Conservation (phyloP, 2,329 filamentous ascomycete species). For the Sarocladiaceae sp. region DNA sequence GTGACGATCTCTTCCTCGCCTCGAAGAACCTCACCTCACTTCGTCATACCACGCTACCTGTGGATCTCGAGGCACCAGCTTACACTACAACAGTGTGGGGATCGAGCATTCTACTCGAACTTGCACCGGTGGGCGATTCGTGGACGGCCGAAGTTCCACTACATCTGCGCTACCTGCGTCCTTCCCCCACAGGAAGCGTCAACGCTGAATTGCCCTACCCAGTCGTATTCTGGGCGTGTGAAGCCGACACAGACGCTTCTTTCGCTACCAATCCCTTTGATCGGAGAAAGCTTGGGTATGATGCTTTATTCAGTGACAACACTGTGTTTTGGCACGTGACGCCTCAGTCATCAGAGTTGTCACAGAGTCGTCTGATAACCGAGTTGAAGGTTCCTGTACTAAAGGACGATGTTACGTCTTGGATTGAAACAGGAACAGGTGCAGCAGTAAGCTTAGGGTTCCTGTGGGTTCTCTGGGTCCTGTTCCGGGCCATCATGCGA, state of each 20-base stretch:
- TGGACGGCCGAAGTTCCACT: conserved; percentile 74
- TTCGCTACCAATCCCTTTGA: conserved; percentile 83
- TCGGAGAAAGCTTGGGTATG: conserved; percentile 77
- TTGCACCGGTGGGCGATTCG: conserved; percentile 47
- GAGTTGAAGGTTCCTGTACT: conserved; percentile 62
- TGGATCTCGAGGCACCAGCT: conserved; percentile 86
- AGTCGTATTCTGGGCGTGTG: conserved; percentile 86
- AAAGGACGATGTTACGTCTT: conserved; percentile 43
- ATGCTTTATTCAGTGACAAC: conserved; percentile 71
- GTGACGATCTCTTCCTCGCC: conserved; percentile 68
- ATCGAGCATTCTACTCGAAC: conserved; percentile 69
- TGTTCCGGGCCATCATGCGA: conserved; percentile 23
- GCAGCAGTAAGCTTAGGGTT: conserved; percentile 59
- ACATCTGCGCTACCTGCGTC: conserved; percentile 78
- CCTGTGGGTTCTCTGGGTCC: conserved; percentile 63
- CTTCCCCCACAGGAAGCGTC: conserved; percentile 50
- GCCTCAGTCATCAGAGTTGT: conserved; percentile 34
- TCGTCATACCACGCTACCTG: conserved; percentile 66
- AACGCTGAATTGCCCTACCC: conserved; percentile 70
- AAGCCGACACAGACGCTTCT: conserved; percentile 59
- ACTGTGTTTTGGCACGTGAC: conserved; percentile 81
- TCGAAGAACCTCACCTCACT: conserved; percentile 74
- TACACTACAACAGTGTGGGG: conserved; percentile 79
- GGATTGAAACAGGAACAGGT: conserved; percentile 53
- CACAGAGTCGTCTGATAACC: conserved; percentile 41